A percentile compares a stretch with the other conserved stretches of the same genome.
Conservation (phyloP, 805 yeast genomes). For the Zygoascus ofunaensis region DNA sequence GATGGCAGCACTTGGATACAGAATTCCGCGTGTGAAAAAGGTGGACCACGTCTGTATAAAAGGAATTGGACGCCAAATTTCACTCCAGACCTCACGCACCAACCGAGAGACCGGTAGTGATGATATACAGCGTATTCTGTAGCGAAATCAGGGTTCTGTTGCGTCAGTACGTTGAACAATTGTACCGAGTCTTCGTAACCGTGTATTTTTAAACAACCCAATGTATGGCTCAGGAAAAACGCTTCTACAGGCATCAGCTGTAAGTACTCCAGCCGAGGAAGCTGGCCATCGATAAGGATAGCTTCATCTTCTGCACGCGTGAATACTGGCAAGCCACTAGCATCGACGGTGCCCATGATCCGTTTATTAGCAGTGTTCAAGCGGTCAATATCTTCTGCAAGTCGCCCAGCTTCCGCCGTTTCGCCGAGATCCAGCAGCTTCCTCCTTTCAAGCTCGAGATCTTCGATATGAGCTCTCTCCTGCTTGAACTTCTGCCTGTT, state of each 20-base stretch:
- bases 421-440: conserved; percentile 31
- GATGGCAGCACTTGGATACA: conserved; percentile 44
- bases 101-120: conserved; percentile 78
- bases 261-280: conserved; percentile 33
- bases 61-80: conserved; percentile 86
- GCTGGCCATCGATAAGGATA: conserved; percentile 23
- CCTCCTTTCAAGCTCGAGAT: conserved; percentile 34
- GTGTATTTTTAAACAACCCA: conserved; percentile 39
- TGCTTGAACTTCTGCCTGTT: conserved; percentile 66
- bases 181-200: conserved; percentile 23
- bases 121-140: conserved; percentile 66
- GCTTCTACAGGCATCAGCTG: conserved; percentile 73
- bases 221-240: conserved; percentile 53
- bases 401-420: conserved; percentile 22
- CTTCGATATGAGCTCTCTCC: conserved; percentile 55
- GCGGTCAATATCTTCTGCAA: not conserved
- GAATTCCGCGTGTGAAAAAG: conserved; percentile 88
- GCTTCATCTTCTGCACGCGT: conserved; percentile 33
- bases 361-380: not conserved
- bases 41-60: conserved; percentile 86
- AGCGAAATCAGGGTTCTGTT: conserved; percentile 34
- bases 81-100: conserved; percentile 90
- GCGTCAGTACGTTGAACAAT: conserved; percentile 15
- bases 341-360: not conserved
- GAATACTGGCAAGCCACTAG: not conserved